A percentile compares a stretch with the other conserved stretches of the same genome.
phyloP scores from a whole-genome alignment of 2,329 filamentous ascomycete genomes.

The Huntiella savannae region DNA sequence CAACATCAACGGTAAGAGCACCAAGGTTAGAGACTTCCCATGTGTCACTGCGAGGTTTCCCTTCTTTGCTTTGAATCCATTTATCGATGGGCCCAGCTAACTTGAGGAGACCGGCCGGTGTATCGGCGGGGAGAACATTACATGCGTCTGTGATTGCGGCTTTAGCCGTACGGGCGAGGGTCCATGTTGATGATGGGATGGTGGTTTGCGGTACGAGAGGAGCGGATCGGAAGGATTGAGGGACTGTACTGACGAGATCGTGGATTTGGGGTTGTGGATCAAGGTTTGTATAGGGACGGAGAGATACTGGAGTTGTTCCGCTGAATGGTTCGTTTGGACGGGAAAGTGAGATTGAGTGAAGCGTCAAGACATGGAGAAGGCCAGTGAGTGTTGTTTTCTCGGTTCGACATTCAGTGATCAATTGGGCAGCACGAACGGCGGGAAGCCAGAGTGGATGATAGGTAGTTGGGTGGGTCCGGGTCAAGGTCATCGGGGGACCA shows the following conservation, averaged over 20 bases:
- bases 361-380: constrained; percentile 27
- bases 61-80: constrained; percentile 24
- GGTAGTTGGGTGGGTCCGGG: constrained; percentile 20
- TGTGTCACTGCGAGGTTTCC: constrained; percentile 22
- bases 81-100: constrained; percentile 25
- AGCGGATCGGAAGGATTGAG: constrained; percentile 13
- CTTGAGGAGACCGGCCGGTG: constrained; percentile 23
- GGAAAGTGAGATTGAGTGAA: constrained; percentile 21
- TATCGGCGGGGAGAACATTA: constrained; percentile 22
- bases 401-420: constrained; percentile 23
- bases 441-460: constrained; percentile 22
- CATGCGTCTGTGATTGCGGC: constrained; percentile 19
- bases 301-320: constrained; percentile 24
- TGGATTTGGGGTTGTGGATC: neutral
- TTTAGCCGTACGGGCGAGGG: constrained; percentile 20
- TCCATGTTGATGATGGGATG: constrained; percentile 21
- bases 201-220: too few relatives aligned
- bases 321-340: constrained; percentile 17
- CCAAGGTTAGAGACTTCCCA: constrained; percentile 38
- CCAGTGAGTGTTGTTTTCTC: constrained; percentile 28
- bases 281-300: constrained; percentile 17
- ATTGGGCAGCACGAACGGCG: constrained; percentile 13
- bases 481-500: constrained; percentile 19
- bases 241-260: constrained; percentile 21
- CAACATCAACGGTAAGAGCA: constrained; percentile 15